A percentile compares a stretch with the other conserved stretches of the same genome.
These are phyloP conservation scores for Neurospora sp. DNA, from an alignment of 495 filamentous ascomycete species.

Conservation along the genomic window DNA sequence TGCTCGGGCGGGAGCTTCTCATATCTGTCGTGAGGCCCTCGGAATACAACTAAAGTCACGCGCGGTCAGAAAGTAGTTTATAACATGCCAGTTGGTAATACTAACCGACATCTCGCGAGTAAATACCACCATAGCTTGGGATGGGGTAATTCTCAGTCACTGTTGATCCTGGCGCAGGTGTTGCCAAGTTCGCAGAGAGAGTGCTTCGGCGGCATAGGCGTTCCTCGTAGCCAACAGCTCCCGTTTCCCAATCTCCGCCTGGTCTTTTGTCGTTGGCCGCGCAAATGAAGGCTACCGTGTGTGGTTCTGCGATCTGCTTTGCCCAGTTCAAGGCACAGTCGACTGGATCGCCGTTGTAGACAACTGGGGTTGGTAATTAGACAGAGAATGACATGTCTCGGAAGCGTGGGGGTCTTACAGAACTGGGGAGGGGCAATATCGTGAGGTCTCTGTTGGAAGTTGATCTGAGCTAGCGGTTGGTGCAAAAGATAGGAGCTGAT, in stretches of 20 bases:
- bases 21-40: constrained; percentile 37
- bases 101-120: constrained; percentile 54
- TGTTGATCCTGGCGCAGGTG: constrained; percentile 34
- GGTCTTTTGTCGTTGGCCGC: constrained; percentile 64
- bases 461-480: constrained; percentile 29
- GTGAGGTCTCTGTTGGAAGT: constrained; percentile 19
- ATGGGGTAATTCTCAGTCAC: constrained; percentile 54
- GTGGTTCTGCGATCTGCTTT: constrained; percentile 13
- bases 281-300: constrained; percentile 56
- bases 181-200: constrained; percentile 52
- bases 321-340: constrained; percentile 56
- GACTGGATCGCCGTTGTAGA: constrained; percentile 56
- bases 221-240: constrained; percentile 58
- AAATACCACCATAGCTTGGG: constrained; percentile 53
- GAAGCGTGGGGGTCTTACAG: constrained; percentile 20
- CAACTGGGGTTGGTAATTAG: constrained; percentile 29
- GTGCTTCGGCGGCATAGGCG: constrained; percentile 61
- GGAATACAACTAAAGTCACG: constrained; percentile 31
- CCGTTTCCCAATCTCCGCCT: constrained; percentile 71
- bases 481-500: constrained; percentile 40
- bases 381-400: background rate
- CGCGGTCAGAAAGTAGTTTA: constrained; percentile 8
- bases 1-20: constrained; percentile 32
- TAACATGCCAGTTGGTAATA: background rate
- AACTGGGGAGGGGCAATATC: constrained; percentile 29